Evolutionary conservation across 768 basidiomycete genomes (phyloP).

Genomic region (Gyrodon lividus): DNA sequence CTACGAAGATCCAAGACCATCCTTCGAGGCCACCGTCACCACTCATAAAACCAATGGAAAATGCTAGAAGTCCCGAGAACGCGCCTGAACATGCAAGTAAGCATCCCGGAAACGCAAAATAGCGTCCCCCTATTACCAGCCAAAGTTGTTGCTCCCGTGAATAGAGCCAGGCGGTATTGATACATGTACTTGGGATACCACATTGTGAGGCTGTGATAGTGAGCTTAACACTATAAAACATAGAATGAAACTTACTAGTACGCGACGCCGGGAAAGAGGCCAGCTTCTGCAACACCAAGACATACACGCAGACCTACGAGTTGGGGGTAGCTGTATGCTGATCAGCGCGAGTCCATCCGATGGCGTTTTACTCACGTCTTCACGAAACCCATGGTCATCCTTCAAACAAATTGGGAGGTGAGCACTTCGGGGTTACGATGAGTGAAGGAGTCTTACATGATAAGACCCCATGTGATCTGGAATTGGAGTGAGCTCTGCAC

Average conservation of each 20-base stretch:
- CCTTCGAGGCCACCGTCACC: constrained; percentile 44
- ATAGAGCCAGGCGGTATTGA: constrained; percentile 54
- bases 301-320: too few species aligned
- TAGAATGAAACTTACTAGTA: constrained; percentile 56
- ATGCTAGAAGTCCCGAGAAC: constrained; percentile 55
- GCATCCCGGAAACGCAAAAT: background rate
- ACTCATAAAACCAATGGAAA: constrained; percentile 50
- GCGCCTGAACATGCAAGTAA: constrained; percentile 30
- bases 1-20: constrained; percentile 63
- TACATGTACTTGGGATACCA: too few species aligned
- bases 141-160: constrained; percentile 59
- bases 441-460: constrained; percentile 42
- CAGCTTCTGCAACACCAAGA: too few species aligned
- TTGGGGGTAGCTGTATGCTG: constrained; percentile 48
- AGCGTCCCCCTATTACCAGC: constrained; percentile 35
- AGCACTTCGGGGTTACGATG: background rate
- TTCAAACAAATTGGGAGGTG: constrained; percentile 15
- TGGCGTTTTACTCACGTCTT: constrained; percentile 44
- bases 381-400: constrained; percentile 65
- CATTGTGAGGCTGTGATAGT: too few species aligned
- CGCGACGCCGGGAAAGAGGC: constrained; percentile 67
- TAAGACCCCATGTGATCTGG: constrained; percentile 60
- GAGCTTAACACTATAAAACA: constrained; percentile 62
- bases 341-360: background rate
- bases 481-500: background rate